phyloP scores from a whole-genome alignment of 106 monocot species.

The Allium cepa region DNA sequence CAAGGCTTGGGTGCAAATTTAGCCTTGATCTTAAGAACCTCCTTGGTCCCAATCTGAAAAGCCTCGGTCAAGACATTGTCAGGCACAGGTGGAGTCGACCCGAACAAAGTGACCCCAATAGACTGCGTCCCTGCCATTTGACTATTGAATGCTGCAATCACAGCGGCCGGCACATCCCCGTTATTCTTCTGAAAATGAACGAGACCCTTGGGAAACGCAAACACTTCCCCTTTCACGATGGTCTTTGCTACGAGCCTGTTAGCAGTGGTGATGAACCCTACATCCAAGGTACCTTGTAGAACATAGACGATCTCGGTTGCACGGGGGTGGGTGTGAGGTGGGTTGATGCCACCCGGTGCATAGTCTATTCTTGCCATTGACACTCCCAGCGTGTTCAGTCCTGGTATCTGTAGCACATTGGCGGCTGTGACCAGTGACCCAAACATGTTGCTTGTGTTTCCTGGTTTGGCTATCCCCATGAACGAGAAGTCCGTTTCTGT shows the following conservation, averaged over 20 bases:
- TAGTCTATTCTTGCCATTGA: slow-evolving; percentile 50
- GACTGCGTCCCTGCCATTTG: slow-evolving; percentile 40
- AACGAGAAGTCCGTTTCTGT: slow-evolving; percentile 43
- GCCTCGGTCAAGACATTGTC: slow-evolving; percentile 29
- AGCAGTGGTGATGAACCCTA: slow-evolving; percentile 28
- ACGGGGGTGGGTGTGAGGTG: slow-evolving; percentile 38
- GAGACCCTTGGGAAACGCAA: slow-evolving; percentile 21
- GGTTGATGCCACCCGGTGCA: slow-evolving; percentile 36
- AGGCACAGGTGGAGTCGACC: slow-evolving; percentile 23
- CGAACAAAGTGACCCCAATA: slow-evolving; percentile 25
- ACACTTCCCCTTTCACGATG: slow-evolving; percentile 14
- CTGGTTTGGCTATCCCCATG: slow-evolving; percentile 29
- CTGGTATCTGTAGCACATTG: slow-evolving; percentile 39
- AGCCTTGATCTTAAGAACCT: slow-evolving; percentile 37
- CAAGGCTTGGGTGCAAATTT: slow-evolving; percentile 13
- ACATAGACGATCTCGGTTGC: slow-evolving; percentile 27
- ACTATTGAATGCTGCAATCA: slow-evolving; percentile 39
- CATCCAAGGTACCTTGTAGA: slow-evolving; percentile 15
- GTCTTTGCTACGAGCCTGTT: slow-evolving; percentile 17
- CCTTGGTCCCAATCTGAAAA: slow-evolving; percentile 27
- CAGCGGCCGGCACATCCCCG: slow-evolving; percentile 9
- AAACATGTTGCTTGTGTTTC: slow-evolving; percentile 42
- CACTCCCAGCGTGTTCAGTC: slow-evolving; percentile 63
- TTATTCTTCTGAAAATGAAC: slow-evolving; percentile 30
- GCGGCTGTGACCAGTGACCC: slow-evolving; percentile 48